These are phyloP conservation scores for Coriaria nepalensis DNA, from an alignment of 306 rosid genomes.

Conservation along the genomic window DNA sequence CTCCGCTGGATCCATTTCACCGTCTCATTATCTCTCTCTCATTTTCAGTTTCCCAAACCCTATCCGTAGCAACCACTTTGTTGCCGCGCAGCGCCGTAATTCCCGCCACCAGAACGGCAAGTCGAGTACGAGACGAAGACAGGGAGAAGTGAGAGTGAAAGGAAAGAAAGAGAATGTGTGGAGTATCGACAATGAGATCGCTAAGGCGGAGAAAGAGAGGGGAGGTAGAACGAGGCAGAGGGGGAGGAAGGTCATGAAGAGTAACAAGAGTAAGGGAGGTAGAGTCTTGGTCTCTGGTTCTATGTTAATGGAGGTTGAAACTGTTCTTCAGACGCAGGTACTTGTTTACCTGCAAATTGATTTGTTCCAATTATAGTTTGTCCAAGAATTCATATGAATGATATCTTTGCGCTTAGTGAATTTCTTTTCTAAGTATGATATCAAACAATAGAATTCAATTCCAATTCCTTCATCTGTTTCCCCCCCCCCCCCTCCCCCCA, in stretches of 20 bases:
- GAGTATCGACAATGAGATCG: slow-evolving; percentile 69
- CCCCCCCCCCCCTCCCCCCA: too few relatives aligned
- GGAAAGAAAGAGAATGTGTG: slow-evolving; percentile 76
- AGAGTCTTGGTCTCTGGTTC: slow-evolving; percentile 55
- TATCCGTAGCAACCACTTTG: slow-evolving; percentile 16
- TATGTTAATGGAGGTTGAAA: slow-evolving; percentile 76
- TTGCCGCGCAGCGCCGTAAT: slow-evolving; percentile 24
- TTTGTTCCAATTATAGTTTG: not conserved
- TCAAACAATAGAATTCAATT: too few relatives aligned
- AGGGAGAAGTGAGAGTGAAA: slow-evolving; percentile 16
- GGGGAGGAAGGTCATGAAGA: slow-evolving; percentile 31
- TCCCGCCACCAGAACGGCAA: slow-evolving; percentile 16
- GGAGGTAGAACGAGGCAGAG: slow-evolving; percentile 22
- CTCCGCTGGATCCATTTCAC: slow-evolving; percentile 22
- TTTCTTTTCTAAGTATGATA: too few relatives aligned
- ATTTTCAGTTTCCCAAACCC: slow-evolving; percentile 18
- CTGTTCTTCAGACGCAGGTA: slow-evolving; percentile 88
- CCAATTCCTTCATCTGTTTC: too few relatives aligned
- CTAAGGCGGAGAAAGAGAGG: slow-evolving; percentile 24
- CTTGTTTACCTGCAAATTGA: not conserved
- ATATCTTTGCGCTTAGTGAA: not conserved
- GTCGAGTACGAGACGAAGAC: slow-evolving; percentile 11
- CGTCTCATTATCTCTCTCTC: slow-evolving; percentile 16
- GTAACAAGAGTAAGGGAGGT: slow-evolving; percentile 25
- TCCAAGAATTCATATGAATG: not conserved